Conservation (phyloP, 78 protist genomes). For the Neovahlkampfia damariscottae region DNA sequence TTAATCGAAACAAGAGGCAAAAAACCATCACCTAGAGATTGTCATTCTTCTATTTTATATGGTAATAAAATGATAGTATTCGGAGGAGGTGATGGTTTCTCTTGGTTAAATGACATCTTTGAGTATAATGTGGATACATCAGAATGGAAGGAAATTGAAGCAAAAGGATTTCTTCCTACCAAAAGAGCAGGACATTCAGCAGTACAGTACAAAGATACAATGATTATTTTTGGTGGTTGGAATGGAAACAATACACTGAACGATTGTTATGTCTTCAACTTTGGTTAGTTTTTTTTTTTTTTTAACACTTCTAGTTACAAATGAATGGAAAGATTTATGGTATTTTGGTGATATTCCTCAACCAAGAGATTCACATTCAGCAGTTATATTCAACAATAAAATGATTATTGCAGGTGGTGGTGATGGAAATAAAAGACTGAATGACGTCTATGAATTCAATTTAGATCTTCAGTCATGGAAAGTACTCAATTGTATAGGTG, state of each 20-base stretch:
- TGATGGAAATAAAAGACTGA: neutral
- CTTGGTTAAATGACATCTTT: neutral
- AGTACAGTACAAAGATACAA: neutral
- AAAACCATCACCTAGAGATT: constrained; percentile 17
- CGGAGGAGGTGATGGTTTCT: constrained; percentile 19
- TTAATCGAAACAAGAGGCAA: neutral
- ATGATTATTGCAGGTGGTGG: neutral
- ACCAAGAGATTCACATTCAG: neutral
- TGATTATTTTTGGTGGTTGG: constrained; percentile 33
- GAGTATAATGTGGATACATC: neutral
- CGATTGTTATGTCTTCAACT: constrained; percentile 1
- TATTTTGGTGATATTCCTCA: neutral
- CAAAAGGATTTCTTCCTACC: neutral
- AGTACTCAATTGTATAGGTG: neutral
- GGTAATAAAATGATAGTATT: constrained; percentile 7
- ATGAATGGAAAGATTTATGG: neutral
- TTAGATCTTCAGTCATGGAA: neutral
- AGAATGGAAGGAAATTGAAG: neutral
- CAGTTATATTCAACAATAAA: neutral
- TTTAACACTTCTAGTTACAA: too few species aligned
- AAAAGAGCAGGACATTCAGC: constrained; percentile 18
- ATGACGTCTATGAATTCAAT: neutral
- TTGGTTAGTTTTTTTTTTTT: too few species aligned
- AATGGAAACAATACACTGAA: constrained; percentile 7
- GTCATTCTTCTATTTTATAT: constrained; percentile 12